Conservation (phyloP, 2,329 filamentous ascomycete species). For the Cladophialophora carrionii region DNA sequence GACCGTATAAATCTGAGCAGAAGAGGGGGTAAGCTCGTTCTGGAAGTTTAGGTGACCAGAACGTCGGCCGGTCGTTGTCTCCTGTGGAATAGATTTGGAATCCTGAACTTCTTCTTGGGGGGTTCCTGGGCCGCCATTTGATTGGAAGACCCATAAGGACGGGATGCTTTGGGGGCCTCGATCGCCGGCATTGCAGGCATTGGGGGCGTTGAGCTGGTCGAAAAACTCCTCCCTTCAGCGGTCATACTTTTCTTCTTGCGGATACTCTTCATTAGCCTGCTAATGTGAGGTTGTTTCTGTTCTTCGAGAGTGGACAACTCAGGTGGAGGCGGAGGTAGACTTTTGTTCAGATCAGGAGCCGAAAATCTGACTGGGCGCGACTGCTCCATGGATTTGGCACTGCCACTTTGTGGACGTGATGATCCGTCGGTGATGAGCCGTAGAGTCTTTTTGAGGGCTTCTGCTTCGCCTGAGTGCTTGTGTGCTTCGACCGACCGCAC, state of each 20-base stretch:
- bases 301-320: conserved; percentile 16
- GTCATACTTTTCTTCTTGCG: conserved; percentile 34
- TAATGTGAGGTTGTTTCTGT: conserved; percentile 31
- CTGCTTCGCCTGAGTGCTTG: conserved; percentile 21
- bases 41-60: conserved; percentile 25
- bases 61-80: conserved; percentile 29
- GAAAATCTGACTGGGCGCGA: conserved; percentile 23
- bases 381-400: conserved; percentile 24
- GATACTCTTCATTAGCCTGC: conserved; percentile 33
- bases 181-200: conserved; percentile 17
- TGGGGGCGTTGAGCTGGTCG: conserved; percentile 19
- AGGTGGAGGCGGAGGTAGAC: conserved; percentile 30
- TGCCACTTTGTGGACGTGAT: conserved; percentile 22
- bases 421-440: conserved; percentile 26
- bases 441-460: conserved; percentile 26
- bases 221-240: conserved; percentile 21
- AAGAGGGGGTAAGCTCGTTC: background rate
- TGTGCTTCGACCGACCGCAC: conserved; percentile 24
- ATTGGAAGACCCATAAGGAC: conserved; percentile 9
- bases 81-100: conserved; percentile 27
- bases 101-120: conserved; percentile 27
- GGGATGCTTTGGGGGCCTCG: conserved; percentile 4
- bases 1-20: background rate
- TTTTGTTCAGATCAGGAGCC: conserved; percentile 32
- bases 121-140: conserved; percentile 7